A percentile compares a stretch with the other conserved stretches of the same genome.
phyloP scores from a whole-genome alignment of 2,329 filamentous ascomycete species.

The Hypoxylon sp. region DNA sequence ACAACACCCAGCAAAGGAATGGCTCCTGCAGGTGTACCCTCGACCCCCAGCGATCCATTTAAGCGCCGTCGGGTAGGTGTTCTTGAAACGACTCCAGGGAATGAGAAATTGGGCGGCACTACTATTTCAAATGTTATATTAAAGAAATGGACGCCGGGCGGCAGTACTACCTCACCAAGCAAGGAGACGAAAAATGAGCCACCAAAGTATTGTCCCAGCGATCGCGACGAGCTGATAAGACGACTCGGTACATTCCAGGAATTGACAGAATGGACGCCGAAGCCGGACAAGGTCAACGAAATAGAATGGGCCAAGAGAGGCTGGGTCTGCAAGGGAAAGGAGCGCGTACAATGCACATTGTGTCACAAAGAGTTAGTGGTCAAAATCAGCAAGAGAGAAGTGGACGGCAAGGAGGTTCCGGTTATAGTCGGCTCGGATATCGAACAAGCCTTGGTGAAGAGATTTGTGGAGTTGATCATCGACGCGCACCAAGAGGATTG shows the following conservation, averaged over 20 bases:
- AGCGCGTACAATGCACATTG: slow-evolving; percentile 87
- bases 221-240: slow-evolving; percentile 84
- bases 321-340: slow-evolving; percentile 87
- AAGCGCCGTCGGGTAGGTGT: slow-evolving; percentile 69
- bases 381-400: slow-evolving; percentile 75
- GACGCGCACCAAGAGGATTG: slow-evolving; percentile 85
- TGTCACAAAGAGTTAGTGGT: slow-evolving; percentile 89
- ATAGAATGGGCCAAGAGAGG: slow-evolving; percentile 95
- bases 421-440: slow-evolving; percentile 73
- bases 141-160: slow-evolving; percentile 58
- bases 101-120: slow-evolving; percentile 49
- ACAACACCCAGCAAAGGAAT: slow-evolving; percentile 37
- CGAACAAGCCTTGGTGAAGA: slow-evolving; percentile 78
- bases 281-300: slow-evolving; percentile 87
- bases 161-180: slow-evolving; percentile 46
- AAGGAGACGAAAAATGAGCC: slow-evolving; percentile 53
- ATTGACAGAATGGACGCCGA: slow-evolving; percentile 93
- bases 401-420: slow-evolving; percentile 68
- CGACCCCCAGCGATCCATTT: slow-evolving; percentile 58
- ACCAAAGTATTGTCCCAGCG: slow-evolving; percentile 87
- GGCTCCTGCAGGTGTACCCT: slow-evolving; percentile 34
- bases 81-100: slow-evolving; percentile 59
- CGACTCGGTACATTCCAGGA: slow-evolving; percentile 90
- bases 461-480: slow-evolving; percentile 80
- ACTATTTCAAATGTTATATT: slow-evolving; percentile 60